Percentiles rank a stretch among this genome's conserved stretches.
Conservation (phyloP, 148 eudicot species). For the Nyssa sinensis region DNA sequence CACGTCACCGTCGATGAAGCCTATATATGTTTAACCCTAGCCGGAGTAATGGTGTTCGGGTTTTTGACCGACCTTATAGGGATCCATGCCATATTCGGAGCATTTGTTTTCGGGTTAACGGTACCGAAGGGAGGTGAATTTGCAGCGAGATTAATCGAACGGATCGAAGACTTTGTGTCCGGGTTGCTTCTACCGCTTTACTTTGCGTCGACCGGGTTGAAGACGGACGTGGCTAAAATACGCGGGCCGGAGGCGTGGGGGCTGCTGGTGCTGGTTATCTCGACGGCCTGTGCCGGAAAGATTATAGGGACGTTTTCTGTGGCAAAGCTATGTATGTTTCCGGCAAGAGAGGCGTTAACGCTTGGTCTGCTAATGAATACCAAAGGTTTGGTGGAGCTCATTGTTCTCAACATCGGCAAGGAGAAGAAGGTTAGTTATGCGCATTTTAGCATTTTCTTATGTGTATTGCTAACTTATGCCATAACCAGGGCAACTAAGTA, state of each 20-base stretch:
- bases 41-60: constrained; percentile 40
- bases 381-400: constrained; percentile 58
- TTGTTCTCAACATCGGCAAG: constrained; percentile 53
- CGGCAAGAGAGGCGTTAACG: constrained; percentile 37
- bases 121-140: constrained; percentile 48
- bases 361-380: constrained; percentile 58
- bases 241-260: constrained; percentile 48
- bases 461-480: no score
- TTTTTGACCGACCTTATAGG: constrained; percentile 58
- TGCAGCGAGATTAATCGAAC: constrained; percentile 28
- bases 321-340: constrained; percentile 28
- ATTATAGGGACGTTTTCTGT: constrained; percentile 43
- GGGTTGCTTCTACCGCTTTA: constrained; percentile 45
- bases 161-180: constrained; percentile 48
- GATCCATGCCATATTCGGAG: constrained; percentile 54
- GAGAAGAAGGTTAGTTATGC: constrained; percentile 48
- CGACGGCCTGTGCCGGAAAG: constrained; percentile 45
- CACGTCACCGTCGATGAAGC: constrained; percentile 31
- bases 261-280: constrained; percentile 39
- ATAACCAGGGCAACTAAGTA: no score
- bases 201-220: constrained; percentile 53
- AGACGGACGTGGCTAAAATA: constrained; percentile 50
- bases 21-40: constrained; percentile 35
- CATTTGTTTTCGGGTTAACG: constrained; percentile 43
- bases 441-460: no score